phyloP scores from a whole-genome alignment of 768 basidiomycete species.

The Boletus reticuloceps region DNA sequence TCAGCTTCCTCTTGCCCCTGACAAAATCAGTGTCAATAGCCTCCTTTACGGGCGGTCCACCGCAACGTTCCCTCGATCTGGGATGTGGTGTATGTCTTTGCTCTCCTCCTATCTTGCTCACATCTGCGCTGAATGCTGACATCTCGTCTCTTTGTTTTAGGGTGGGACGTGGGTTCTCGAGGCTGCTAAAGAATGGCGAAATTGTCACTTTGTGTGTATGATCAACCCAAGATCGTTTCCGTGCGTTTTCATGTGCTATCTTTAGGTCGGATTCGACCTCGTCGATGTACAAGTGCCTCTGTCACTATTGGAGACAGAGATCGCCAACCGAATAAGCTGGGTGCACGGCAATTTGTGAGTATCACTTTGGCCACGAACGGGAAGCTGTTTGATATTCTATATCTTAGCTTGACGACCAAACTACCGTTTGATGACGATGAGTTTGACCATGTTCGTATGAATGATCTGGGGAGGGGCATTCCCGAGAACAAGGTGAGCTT shows the following conservation, averaged over 20 bases:
- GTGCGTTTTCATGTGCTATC: conserved; percentile 4
- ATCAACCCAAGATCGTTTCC: background rate
- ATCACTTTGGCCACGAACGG: background rate
- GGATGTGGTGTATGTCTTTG: conserved; percentile 64
- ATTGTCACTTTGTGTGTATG: conserved; percentile 58
- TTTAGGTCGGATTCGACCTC: conserved; percentile 75
- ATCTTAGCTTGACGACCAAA: conserved; percentile 62
- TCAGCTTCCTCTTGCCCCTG: conserved; percentile 46
- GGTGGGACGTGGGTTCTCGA: conserved; percentile 71
- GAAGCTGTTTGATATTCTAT: background rate
- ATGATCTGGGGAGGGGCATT: conserved; percentile 60
- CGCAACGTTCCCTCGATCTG: conserved; percentile 59
- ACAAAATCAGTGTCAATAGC: conserved; percentile 58
- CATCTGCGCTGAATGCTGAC: background rate
- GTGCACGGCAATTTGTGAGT: conserved; percentile 76
- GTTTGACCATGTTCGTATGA: conserved; percentile 79
- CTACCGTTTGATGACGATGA: conserved; percentile 81
- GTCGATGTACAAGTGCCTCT: conserved; percentile 70
- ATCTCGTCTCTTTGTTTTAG: conserved; percentile 31
- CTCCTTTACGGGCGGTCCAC: conserved; percentile 48
- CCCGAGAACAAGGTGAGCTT: conserved; percentile 67
- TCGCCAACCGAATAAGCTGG: conserved; percentile 65
- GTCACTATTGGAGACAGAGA: conserved; percentile 44
- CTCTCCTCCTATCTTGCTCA: background rate
- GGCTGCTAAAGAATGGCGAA: conserved; percentile 68